Evolutionary conservation across 2,329 filamentous ascomycete species (phyloP).

Genomic region (Monilinia fructicola): DNA sequence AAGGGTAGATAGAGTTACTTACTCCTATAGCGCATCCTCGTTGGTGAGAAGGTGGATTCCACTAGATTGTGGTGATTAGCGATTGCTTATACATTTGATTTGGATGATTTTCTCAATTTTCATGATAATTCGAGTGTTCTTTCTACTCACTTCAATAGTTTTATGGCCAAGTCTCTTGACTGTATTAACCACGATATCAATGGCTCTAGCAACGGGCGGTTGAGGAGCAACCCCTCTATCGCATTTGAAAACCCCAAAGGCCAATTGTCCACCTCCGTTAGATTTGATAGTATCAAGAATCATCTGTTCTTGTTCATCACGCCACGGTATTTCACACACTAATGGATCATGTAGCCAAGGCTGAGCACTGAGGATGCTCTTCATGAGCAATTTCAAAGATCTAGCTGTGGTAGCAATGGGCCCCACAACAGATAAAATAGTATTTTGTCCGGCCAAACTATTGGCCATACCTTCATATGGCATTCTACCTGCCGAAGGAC

Average conservation of each 20-base stretch:
- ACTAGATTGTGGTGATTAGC: conserved; percentile 40
- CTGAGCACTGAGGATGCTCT: conserved; percentile 54
- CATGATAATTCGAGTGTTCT: not conserved
- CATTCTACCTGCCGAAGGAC: conserved; percentile 42
- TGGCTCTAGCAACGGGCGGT: conserved; percentile 57
- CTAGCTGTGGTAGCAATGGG: conserved; percentile 58
- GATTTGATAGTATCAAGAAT: conserved; percentile 44
- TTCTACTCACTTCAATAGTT: conserved; percentile 45
- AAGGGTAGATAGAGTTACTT: conserved; percentile 39
- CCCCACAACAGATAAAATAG: conserved; percentile 61
- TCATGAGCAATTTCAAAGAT: conserved; percentile 55
- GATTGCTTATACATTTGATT: not conserved
- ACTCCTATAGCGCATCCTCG: conserved; percentile 44
- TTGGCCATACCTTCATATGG: conserved; percentile 60
- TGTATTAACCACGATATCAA: conserved; percentile 51
- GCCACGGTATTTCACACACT: conserved; percentile 65
- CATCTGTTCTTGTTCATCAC: conserved; percentile 45
- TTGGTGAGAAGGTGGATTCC: conserved; percentile 55
- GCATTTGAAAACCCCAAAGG: conserved; percentile 54
- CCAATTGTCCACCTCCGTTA: conserved; percentile 44
- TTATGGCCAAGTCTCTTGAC: conserved; percentile 55
- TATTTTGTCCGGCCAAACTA: conserved; percentile 59
- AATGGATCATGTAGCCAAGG: conserved; percentile 68
- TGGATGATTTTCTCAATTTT: not conserved
- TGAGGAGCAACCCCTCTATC: conserved; percentile 53